Percentiles rank a stretch among this genome's conserved stretches.
phyloP scores from a whole-genome alignment of 306 rosid genomes.

The Trifolium fragiferum region DNA sequence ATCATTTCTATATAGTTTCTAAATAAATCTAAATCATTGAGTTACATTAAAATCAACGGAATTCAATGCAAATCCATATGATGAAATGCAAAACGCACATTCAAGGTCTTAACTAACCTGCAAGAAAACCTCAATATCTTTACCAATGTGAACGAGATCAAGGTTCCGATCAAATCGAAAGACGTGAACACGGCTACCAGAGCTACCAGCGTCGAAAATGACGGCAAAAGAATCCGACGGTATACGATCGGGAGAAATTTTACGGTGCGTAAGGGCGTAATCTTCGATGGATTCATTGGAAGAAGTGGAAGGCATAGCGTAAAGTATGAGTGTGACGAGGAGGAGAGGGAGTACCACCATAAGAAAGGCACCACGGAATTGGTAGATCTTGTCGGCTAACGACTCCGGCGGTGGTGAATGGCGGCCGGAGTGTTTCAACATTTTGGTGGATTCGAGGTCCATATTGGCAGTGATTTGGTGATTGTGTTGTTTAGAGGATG shows the following conservation, averaged over 20 bases:
- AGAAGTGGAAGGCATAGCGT: conserved; percentile 58
- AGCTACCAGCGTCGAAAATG: conserved; percentile 91
- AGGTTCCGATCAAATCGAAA: conserved; percentile 64
- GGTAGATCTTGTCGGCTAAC: conserved; percentile 62
- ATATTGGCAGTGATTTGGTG: conserved; percentile 40
- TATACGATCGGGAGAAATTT: conserved; percentile 51
- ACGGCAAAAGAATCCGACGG: conserved; percentile 59
- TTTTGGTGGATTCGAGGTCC: conserved; percentile 58
- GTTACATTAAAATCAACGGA: neutral
- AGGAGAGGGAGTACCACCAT: conserved; percentile 69
- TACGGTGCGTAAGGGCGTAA: conserved; percentile 59
- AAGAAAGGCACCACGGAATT: conserved; percentile 63
- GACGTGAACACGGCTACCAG: conserved; percentile 97
- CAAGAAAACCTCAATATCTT: conserved; percentile 74
- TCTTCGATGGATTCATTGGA: conserved; percentile 44
- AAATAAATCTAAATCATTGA: neutral
- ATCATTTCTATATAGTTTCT: neutral
- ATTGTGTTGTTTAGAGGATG: conserved; percentile 57
- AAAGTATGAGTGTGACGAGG: conserved; percentile 63
- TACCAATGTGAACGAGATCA: conserved; percentile 79
- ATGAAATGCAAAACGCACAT: neutral
- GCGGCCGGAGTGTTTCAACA: conserved; percentile 69
- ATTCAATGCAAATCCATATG: neutral
- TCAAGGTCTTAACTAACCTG: conserved; percentile 49
- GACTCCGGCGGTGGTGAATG: conserved; percentile 51